Evolutionary conservation across 768 basidiomycete species (phyloP), one percentile per base, ranked within the genome.

Genomic region (Lanmaoa rubissima): DNA sequence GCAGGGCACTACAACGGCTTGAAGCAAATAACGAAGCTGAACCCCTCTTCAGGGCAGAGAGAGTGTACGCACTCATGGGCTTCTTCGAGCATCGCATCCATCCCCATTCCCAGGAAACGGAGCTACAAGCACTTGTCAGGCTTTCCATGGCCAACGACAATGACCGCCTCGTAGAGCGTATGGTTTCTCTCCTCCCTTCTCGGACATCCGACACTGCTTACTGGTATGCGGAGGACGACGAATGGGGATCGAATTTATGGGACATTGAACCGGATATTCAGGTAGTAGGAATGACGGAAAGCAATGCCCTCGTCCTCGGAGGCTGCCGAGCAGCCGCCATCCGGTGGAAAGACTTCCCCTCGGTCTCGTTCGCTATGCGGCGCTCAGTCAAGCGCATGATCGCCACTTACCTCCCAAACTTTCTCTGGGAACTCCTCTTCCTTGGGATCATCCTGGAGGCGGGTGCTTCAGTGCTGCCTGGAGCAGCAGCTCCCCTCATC

Each of bases 61-160:
- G 56, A 21, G 66, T 70, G 34, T 69, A 66, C 10, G 58, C 66
- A 13, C 58, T 70, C 1, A 66, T 66, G 69, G 61, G 61, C 4
- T 66, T 71, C 43, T 68, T 70, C 21, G 55, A 60, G 36, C 66
- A 67, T 48, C 69, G 59, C 1, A 68, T 69, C 32, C 28, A 44
- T 14, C 68, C 62, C 14, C 40, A 65, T 19, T n/a, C 32, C 14
- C 19, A 44, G 36, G 65, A 66, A 32, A 67, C 55, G 14, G 54
- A 61, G 28, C 1, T 61, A 35, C 65, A 69, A 48, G 65, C 68
- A 7, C 53, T 64, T n/a, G 61, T 50, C 2, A 51, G 63, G 34
- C 48, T 67, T 6, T 67, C 68, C 5, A 62, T 70, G 59, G 68
- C 55, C 0, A 68, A 70, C 9, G 60, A 68, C 43, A 66, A 51